A percentile compares a stretch with the other conserved stretches of the same genome.
Evolutionary conservation across 2,329 filamentous ascomycete species (phyloP).

Genomic region (Trichoderma brevicompactum): DNA sequence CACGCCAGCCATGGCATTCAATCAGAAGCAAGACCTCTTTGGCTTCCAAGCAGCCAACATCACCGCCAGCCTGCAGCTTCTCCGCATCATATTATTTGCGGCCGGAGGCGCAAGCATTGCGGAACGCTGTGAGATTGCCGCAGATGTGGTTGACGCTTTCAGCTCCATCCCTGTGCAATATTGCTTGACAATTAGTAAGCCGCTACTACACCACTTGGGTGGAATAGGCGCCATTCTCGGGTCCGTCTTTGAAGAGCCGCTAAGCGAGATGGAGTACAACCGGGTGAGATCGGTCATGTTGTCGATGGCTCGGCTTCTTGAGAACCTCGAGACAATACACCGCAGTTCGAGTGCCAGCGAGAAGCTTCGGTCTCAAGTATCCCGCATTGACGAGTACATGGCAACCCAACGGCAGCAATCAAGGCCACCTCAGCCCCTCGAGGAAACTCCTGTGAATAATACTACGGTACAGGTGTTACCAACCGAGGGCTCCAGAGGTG

Average conservation of each 20-base stretch:
- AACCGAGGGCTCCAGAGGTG: neutral
- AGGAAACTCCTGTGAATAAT: conserved; percentile 9
- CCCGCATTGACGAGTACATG: conserved; percentile 37
- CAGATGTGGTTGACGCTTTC: conserved; percentile 39
- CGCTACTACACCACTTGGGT: conserved; percentile 41
- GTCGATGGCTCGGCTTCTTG: conserved; percentile 40
- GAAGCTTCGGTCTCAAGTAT: conserved; percentile 34
- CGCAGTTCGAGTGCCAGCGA: conserved; percentile 34
- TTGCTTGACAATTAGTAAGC: conserved; percentile 40
- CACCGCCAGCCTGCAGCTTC: conserved; percentile 41
- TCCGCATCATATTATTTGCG: conserved; percentile 41
- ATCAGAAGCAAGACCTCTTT: conserved; percentile 39
- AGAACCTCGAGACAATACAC: conserved; percentile 37
- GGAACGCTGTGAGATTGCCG: conserved; percentile 39
- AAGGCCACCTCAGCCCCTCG: conserved; percentile 1
- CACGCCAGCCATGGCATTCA: conserved; percentile 35
- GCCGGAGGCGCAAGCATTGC: conserved; percentile 37
- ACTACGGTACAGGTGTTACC: conserved; percentile 6
- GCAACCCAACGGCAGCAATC: conserved; percentile 28
- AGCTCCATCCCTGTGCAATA: conserved; percentile 33
- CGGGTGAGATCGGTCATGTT: conserved; percentile 39
- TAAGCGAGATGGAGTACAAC: conserved; percentile 38
- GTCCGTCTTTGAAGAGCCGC: conserved; percentile 40
- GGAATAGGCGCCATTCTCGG: conserved; percentile 43
- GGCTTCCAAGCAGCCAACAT: conserved; percentile 46